A percentile compares a stretch with the other conserved stretches of the same genome.
Evolutionary conservation across 2,329 filamentous ascomycete genomes (phyloP).

Genomic region (Fusarium fracticaudum): DNA sequence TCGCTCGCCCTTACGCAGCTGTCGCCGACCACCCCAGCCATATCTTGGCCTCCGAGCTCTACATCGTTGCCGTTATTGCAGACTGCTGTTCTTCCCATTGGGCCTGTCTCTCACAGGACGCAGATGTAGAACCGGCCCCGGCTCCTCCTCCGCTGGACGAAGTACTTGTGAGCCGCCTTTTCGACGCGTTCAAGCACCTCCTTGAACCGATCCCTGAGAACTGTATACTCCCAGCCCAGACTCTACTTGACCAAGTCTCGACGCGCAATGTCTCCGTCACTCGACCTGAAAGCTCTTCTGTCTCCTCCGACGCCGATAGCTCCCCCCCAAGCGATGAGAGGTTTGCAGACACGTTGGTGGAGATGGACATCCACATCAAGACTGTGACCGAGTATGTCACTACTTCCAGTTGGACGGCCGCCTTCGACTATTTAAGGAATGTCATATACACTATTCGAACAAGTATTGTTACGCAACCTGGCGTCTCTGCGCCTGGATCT

Average conservation of each 20-base stretch:
- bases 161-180: slow-evolving; percentile 62
- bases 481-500: slow-evolving; percentile 48
- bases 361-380: slow-evolving; percentile 65
- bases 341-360: slow-evolving; percentile 50
- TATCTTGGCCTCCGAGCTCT: slow-evolving; percentile 71
- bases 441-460: slow-evolving; percentile 62
- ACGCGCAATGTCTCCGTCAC: slow-evolving; percentile 51
- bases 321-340: slow-evolving; percentile 34
- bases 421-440: slow-evolving; percentile 67
- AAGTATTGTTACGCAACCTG: slow-evolving; percentile 51
- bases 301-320: slow-evolving; percentile 28
- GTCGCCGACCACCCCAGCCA: slow-evolving; percentile 65
- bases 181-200: slow-evolving; percentile 66
- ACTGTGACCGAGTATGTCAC: slow-evolving; percentile 71
- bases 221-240: slow-evolving; percentile 64
- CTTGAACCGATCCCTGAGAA: slow-evolving; percentile 67
- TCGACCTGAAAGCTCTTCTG: slow-evolving; percentile 34
- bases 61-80: slow-evolving; percentile 69
- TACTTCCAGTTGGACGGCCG: slow-evolving; percentile 69
- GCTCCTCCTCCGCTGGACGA: slow-evolving; percentile 57
- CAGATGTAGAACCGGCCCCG: slow-evolving; percentile 27
- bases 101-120: slow-evolving; percentile 53
- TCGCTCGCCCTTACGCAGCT: slow-evolving; percentile 63
- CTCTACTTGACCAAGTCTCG: slow-evolving; percentile 64
- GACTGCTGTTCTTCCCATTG: slow-evolving; percentile 73